phyloP scores from a whole-genome alignment of 2,329 filamentous ascomycete species.

The Macrophomina pseudophaseolina region DNA sequence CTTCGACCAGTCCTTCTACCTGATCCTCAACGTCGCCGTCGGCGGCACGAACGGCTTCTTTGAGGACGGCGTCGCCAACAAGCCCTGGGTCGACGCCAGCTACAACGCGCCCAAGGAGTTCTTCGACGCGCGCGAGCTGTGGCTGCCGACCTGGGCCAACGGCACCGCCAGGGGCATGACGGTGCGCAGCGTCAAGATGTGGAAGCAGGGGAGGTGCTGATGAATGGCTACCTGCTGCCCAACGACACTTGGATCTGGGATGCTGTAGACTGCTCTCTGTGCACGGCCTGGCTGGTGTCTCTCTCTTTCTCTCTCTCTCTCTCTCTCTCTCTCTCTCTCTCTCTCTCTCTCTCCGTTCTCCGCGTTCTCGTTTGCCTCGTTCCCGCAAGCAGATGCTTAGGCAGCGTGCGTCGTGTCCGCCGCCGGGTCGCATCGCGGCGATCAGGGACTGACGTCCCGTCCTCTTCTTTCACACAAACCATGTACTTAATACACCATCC shows the following conservation, averaged over 20 bases:
- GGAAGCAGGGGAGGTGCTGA: constrained; percentile 24
- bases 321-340: no score
- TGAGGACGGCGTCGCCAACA: constrained; percentile 24
- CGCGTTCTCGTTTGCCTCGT: neutral
- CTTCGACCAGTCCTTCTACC: constrained; percentile 49
- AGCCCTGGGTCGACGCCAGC: constrained; percentile 24
- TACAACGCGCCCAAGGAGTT: constrained; percentile 19
- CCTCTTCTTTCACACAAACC: neutral
- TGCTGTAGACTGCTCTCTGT: no score
- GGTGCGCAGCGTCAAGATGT: constrained; percentile 31
- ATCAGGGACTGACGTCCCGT: neutral
- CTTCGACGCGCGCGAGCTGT: constrained; percentile 20
- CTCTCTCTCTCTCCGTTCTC: neutral
- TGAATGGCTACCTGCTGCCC: neutral
- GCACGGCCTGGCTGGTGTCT: no score
- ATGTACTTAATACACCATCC: neutral
- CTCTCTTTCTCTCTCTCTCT: no score
- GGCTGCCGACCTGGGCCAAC: constrained; percentile 27
- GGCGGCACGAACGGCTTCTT: constrained; percentile 26
- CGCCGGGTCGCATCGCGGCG: neutral
- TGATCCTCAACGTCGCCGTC: constrained; percentile 37
- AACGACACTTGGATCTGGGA: no score
- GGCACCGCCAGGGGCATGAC: constrained; percentile 30
- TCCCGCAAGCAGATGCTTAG: neutral
- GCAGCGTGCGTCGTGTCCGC: neutral